Evolutionary conservation across 2,329 filamentous ascomycete species (phyloP).

Genomic region (Cladophialophora immunda): DNA sequence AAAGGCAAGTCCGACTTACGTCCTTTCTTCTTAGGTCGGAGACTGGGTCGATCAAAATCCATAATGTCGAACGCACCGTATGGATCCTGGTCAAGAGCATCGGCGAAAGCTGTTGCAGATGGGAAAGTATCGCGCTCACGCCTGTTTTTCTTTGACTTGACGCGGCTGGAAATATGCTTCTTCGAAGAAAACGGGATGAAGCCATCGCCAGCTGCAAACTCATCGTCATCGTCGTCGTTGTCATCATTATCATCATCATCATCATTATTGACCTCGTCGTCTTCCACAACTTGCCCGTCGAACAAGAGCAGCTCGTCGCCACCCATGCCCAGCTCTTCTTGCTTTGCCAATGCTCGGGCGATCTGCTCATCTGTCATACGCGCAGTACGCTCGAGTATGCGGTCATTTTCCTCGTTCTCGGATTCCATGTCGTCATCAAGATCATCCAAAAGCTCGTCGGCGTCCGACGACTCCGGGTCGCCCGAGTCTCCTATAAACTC

Average conservation of each 20-base stretch:
- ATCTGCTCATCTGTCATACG: conserved; percentile 68
- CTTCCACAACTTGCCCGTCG: conserved; percentile 56
- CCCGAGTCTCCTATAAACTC: conserved; percentile 41
- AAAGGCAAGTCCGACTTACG: conserved; percentile 63
- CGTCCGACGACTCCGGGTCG: conserved; percentile 43
- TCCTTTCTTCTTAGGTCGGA: conserved; percentile 72
- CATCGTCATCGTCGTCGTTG: conserved; percentile 42
- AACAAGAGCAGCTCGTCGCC: conserved; percentile 67
- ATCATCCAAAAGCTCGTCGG: conserved; percentile 44
- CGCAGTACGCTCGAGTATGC: conserved; percentile 47
- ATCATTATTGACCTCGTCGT: conserved; percentile 42
- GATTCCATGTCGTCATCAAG: conserved; percentile 52
- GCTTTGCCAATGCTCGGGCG: conserved; percentile 67
- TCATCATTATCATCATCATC: conserved; percentile 39
- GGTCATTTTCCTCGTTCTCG: conserved; percentile 49
- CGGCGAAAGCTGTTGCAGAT: conserved; percentile 64
- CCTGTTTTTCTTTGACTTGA: conserved; percentile 40
- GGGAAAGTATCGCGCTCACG: conserved; percentile 55
- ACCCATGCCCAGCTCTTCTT: conserved; percentile 70
- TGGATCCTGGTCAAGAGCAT: conserved; percentile 66
- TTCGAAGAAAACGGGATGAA: conserved; percentile 39
- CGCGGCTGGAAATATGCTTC: conserved; percentile 39
- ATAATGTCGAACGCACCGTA: conserved; percentile 82
- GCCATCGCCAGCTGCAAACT: conserved; percentile 34
- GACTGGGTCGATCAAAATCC: conserved; percentile 77